Base-by-base conservation (phyloP, 2,329 filamentous ascomycete genomes). In the Knufia petricola region DNA sequence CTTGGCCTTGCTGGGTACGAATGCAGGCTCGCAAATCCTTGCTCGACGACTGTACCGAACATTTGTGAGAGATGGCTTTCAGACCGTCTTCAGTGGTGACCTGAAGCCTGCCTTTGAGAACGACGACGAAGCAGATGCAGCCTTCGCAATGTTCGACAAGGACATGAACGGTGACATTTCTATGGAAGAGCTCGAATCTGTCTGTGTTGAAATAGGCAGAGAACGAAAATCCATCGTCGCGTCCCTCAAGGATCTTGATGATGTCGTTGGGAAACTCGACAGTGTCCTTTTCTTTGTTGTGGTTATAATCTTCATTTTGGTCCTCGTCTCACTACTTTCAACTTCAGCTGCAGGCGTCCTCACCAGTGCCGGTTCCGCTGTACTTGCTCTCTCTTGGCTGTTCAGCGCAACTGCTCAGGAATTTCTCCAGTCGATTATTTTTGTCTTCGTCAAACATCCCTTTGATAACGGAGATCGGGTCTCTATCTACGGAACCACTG, bases 81-180 rank as follows among this genome's bases (percentile, higher is more conserved):
- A 94, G 15, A 87, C 84, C 0, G 82, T 95, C 3, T 76, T 80
- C 17, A 74, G 82, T 0, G 86, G 88, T 7, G 89, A 95, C 60
- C 67, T 96, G 47, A 82, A 81, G 53, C 71, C 76, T 9, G 88
- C 86, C 0, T 95, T 95, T 58, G 77, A 84, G 8, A 85, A 82
- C 20, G 76, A 83, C 15, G 89, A 95, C 12, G 90, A 95, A 62
- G 87, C 88, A 0, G 84, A 92, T 47, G 85, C 85, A 2, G 89
- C 89, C 0, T 95, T 96, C 60, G 74, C 75, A 58, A 89, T 95
- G 73, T 95, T 95, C 58, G 90, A 96, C 68, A 94, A 92, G 62
- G 90, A 96, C 60, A 79, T 95, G 70, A 96, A 96, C 55, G 90
- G 89, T 3, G 90, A 96, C 60, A 94, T 95, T 43, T 94, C 86